Evolutionary conservation across 2,329 filamentous ascomycete genomes (phyloP).

Genomic region (Sarocladiaceae sp.): DNA sequence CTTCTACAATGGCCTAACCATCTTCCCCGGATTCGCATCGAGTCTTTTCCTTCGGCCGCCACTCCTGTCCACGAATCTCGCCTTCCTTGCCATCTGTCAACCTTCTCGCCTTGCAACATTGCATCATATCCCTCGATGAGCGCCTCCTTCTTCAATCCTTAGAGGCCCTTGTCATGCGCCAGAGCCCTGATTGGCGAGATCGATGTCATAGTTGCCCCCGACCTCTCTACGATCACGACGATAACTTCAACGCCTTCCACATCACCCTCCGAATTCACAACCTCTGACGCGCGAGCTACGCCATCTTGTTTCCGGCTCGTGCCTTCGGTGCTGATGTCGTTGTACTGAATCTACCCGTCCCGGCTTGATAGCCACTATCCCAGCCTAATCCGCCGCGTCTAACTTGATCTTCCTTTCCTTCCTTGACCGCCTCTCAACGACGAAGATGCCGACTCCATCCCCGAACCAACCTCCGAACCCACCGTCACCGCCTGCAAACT

Average conservation of each 20-base stretch:
- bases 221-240: neutral
- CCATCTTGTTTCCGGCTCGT: neutral
- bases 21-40: neutral
- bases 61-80: no score
- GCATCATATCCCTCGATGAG: neutral
- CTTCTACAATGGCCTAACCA: neutral
- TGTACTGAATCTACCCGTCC: neutral
- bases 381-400: neutral
- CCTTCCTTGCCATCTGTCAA: no score
- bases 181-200: slow-evolving; percentile 7
- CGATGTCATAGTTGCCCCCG: slow-evolving; percentile 9
- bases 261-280: neutral
- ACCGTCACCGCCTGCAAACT: slow-evolving; percentile 29
- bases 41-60: neutral
- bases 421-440: slow-evolving; percentile 3
- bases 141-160: neutral
- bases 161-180: slow-evolving; percentile 3
- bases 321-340: slow-evolving; percentile 3
- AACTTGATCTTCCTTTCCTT: neutral
- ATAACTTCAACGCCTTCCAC: neutral
- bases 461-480: slow-evolving; percentile 33
- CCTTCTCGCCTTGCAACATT: no score
- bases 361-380: slow-evolving; percentile 2
- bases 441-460: slow-evolving; percentile 39
- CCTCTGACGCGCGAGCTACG: neutral